Percentiles rank a stretch among this genome's conserved stretches.
Evolutionary conservation across 129 eudicot species (phyloP).

Genomic region (Sambucus nigra): DNA sequence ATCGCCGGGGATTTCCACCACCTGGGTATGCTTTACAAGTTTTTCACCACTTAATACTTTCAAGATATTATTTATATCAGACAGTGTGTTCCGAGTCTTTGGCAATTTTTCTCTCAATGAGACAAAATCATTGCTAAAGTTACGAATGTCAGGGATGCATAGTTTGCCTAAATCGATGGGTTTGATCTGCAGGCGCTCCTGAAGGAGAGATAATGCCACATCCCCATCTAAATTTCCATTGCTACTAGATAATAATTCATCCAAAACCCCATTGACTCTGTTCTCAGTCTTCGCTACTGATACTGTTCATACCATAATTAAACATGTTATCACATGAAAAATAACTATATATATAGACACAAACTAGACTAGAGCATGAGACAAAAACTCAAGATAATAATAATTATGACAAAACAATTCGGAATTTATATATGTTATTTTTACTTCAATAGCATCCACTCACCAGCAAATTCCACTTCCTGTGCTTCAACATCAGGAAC

Average conservation of each 20-base stretch:
- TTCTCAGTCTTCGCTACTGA: slow-evolving; percentile 33
- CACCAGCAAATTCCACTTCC: slow-evolving; percentile 37
- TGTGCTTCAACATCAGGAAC: slow-evolving; percentile 15
- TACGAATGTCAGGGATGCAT: slow-evolving; percentile 35
- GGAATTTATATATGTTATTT: too few relatives aligned
- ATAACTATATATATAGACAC: too few relatives aligned
- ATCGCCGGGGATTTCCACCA: slow-evolving; percentile 14
- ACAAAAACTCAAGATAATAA: too few relatives aligned
- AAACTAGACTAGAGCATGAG: too few relatives aligned
- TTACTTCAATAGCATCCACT: slow-evolving; percentile 21
- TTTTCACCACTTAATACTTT: slow-evolving; percentile 20
- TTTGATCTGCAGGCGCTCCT: slow-evolving; percentile 33
- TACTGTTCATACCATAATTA: slow-evolving; percentile 20
- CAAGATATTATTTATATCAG: slow-evolving; percentile 11
- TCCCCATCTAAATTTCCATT: slow-evolving; percentile 30
- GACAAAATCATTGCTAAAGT: slow-evolving; percentile 17
- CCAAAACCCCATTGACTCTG: slow-evolving; percentile 30
- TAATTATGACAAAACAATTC: too few relatives aligned
- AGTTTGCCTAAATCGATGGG: slow-evolving; percentile 24
- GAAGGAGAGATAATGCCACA: slow-evolving; percentile 31
- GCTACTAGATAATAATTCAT: slow-evolving; percentile 41
- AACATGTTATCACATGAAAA: too few relatives aligned
- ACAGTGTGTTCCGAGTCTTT: slow-evolving; percentile 16
- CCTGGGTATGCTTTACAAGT: slow-evolving; percentile 16
- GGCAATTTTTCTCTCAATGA: slow-evolving; percentile 21